Percentiles rank a stretch among this genome's conserved stretches.
These are phyloP conservation scores for Pulveroboletus frians DNA, from an alignment of 768 basidiomycete species.

Conservation along the genomic window DNA sequence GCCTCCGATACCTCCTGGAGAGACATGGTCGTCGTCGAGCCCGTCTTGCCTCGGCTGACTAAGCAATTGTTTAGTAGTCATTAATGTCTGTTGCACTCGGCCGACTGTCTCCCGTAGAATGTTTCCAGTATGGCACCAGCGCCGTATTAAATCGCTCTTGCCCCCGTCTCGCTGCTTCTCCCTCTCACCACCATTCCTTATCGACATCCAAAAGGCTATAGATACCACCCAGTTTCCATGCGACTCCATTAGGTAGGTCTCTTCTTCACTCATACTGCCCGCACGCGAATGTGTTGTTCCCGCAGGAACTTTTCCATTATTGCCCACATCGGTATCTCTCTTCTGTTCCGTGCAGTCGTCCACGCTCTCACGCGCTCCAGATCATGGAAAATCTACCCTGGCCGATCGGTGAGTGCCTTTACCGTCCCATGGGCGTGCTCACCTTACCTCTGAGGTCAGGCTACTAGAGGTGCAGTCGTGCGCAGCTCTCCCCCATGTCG, in stretches of 20 bases:
- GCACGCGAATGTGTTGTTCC: not conserved
- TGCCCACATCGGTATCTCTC: conserved; percentile 76
- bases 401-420: conserved; percentile 64
- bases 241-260: conserved; percentile 58
- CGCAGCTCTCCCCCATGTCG: not conserved
- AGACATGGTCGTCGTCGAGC: conserved; percentile 39
- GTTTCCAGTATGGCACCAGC: conserved; percentile 29
- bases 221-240: conserved; percentile 61
- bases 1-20: conserved; percentile 75
- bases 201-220: conserved; percentile 32
- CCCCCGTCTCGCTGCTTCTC: conserved; percentile 25
- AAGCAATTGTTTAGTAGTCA: conserved; percentile 14
- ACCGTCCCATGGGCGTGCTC: not conserved
- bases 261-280: not conserved
- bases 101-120: conserved; percentile 6
- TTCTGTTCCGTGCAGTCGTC: not conserved
- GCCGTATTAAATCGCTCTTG: conserved; percentile 7
- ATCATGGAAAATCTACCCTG: conserved; percentile 94
- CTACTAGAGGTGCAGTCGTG: conserved; percentile 58
- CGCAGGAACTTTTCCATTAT: conserved; percentile 91
- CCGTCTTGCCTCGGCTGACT: conserved; percentile 26
- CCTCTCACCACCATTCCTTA: conserved; percentile 23
- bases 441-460: conserved; percentile 33
- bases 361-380: conserved; percentile 32
- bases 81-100: not conserved